A percentile compares a stretch with the other conserved stretches of the same genome.
Evolutionary conservation across 2,329 filamentous ascomycete genomes (phyloP).

Genomic region (Fusarium sp.): DNA sequence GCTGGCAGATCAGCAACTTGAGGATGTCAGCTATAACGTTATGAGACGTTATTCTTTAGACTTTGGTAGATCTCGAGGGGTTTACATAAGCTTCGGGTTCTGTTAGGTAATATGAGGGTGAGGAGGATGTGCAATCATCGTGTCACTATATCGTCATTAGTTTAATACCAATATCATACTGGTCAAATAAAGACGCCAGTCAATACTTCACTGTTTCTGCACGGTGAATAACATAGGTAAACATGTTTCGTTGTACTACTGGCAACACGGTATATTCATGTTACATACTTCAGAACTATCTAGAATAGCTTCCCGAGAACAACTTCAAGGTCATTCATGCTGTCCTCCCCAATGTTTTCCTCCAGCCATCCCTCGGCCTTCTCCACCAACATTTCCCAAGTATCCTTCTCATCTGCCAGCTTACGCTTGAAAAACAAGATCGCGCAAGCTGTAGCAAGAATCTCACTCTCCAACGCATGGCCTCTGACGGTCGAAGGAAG

Average conservation of each 20-base stretch:
- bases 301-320: slow-evolving; percentile 34
- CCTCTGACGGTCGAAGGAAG: slow-evolving; percentile 2
- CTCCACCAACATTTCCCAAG: slow-evolving; percentile 72
- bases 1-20: neutral
- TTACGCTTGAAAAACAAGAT: slow-evolving; percentile 57
- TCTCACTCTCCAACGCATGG: slow-evolving; percentile 5
- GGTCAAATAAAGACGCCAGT: neutral
- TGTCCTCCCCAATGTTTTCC: slow-evolving; percentile 24
- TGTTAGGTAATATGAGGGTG: neutral
- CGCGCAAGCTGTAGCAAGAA: slow-evolving; percentile 48
- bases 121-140: neutral
- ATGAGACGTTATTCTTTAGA: neutral
- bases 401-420: slow-evolving; percentile 59
- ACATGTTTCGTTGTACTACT: neutral
- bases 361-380: slow-evolving; percentile 67
- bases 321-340: slow-evolving; percentile 27
- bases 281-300: neutral
- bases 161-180: neutral
- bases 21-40: neutral
- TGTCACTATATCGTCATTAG: neutral
- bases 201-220: neutral
- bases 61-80: no score
- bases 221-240: neutral
- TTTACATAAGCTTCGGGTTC: neutral
- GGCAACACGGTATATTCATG: neutral